These are phyloP conservation scores for Colletotrichum falcatum DNA, from an alignment of 2,329 filamentous ascomycete genomes.

Conservation along the genomic window DNA sequence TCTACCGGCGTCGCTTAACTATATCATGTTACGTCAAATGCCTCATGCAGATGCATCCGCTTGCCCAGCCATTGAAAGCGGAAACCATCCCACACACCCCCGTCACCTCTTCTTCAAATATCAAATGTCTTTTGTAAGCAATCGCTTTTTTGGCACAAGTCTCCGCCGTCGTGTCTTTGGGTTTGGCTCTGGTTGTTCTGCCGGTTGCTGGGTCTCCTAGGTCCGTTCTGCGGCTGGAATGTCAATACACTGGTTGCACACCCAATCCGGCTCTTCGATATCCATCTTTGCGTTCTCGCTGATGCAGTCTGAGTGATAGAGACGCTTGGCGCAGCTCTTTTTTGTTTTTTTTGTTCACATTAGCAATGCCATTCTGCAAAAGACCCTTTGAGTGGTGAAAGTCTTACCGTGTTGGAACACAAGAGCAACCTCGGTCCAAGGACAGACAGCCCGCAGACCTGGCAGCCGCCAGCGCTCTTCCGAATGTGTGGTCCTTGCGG, in stretches of 20 bases:
- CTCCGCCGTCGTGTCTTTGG: background rate
- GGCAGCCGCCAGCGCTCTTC: slow-evolving; percentile 60
- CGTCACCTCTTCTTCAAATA: background rate
- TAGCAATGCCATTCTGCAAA: background rate
- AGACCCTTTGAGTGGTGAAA: background rate
- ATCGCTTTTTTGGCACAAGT: slow-evolving; percentile 2
- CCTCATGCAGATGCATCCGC: slow-evolving; percentile 34
- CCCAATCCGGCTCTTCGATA: slow-evolving; percentile 52
- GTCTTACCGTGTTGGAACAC: slow-evolving; percentile 62
- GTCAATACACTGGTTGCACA: slow-evolving; percentile 35
- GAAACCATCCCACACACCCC: background rate
- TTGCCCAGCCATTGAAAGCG: slow-evolving; percentile 13
- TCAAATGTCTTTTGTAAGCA: background rate
- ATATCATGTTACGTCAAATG: slow-evolving; percentile 21
- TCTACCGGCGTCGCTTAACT: slow-evolving; percentile 11
- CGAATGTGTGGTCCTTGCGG: slow-evolving; percentile 52
- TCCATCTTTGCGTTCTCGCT: slow-evolving; percentile 40
- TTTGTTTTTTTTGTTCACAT: slow-evolving; percentile 5
- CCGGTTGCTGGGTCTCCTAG: slow-evolving; percentile 14
- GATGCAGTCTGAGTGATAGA: slow-evolving; percentile 64
- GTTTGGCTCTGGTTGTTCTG: background rate
- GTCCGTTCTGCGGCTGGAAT: slow-evolving; percentile 5
- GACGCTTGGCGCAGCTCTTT: slow-evolving; percentile 57
- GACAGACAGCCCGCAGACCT: slow-evolving; percentile 61
- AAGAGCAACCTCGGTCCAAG: slow-evolving; percentile 61